Evolutionary conservation across 345 rosid species (phyloP), one percentile per base, ranked within the genome.

Genomic region (Viola odorata): DNA sequence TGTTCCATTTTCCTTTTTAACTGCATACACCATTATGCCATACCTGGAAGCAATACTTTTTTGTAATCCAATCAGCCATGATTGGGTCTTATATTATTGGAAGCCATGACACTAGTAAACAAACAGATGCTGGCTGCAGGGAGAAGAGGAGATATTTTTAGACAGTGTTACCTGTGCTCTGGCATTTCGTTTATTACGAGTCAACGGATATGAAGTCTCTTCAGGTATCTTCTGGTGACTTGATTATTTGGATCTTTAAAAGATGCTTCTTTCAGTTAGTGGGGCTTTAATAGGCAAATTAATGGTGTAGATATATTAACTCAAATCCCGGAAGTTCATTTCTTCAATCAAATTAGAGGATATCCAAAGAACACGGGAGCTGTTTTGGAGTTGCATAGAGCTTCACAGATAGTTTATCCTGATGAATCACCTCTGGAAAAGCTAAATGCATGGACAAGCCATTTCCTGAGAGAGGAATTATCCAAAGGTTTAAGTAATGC

Each of bases 71-170:
- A 52, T 58, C 39, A 39, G 67, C 57, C 50, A 51, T 45, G 36
- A 61, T 14, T 12, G 5, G 32, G 53, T 53, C 32, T 53, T 50
- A 37, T 14, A 45, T 10, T 15, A 8, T 48, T 15, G 40, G 14
- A 62, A 58, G 66, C 40, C 60, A 66, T 78, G 58, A 55, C 58
- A 15, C 68, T 72, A 55, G 60, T 60, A 17, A 57, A 55, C 65
- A 60, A 71, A 67, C 81, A 94, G 97, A 66, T 81, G 64, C 68
- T 90, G 97, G 97, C 69, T 74, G 70, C 84, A 75, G 73, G 89
- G 86, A 16, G 85, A 82, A 62, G 91, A 85, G 69, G 89, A 83
- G 64, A 77, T 86, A 77, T 77, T 80, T 75, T 70, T 69, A 64
- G 91, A 88, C 68, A 23, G 69, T 54, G 66, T 78, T 13, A 78